These are phyloP conservation scores for Alternaria postmessia DNA, from an alignment of 2,329 filamentous ascomycete species.

Conservation along the genomic window DNA sequence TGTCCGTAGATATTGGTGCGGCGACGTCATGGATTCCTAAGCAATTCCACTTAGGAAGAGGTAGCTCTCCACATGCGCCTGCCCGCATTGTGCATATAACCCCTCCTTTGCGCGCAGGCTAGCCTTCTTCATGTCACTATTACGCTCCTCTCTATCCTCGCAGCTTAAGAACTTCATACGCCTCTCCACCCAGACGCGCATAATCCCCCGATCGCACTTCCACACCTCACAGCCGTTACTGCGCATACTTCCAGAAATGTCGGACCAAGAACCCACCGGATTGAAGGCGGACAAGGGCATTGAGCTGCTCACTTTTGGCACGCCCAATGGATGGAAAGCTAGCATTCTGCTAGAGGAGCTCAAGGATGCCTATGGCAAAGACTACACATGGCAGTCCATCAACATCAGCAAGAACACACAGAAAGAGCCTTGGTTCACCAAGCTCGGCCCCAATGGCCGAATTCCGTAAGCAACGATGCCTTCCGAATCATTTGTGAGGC, in stretches of 20 bases:
- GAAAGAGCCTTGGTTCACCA: slow-evolving; percentile 72
- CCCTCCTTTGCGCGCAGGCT: slow-evolving; percentile 29
- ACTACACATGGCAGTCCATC: slow-evolving; percentile 67
- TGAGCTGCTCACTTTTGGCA: slow-evolving; percentile 67
- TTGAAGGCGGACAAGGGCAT: slow-evolving; percentile 70
- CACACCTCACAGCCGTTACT: slow-evolving; percentile 29
- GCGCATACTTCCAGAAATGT: slow-evolving; percentile 34
- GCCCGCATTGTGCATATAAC: slow-evolving; percentile 26
- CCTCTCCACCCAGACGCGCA: slow-evolving; percentile 23
- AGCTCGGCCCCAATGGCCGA: slow-evolving; percentile 69
- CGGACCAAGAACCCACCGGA: slow-evolving; percentile 58
- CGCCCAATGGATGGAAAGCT: slow-evolving; percentile 62
- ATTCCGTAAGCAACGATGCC: slow-evolving; percentile 56
- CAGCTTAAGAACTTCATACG: slow-evolving; percentile 22
- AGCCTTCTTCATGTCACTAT: slow-evolving; percentile 29
- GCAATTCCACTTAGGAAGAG: slow-evolving; percentile 5
- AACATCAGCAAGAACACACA: slow-evolving; percentile 69
- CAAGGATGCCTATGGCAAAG: slow-evolving; percentile 67
- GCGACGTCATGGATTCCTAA: slow-evolving; percentile 26
- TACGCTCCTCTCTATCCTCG: slow-evolving; percentile 24
- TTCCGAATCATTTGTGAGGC: not conserved
- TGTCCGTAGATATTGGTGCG: not conserved
- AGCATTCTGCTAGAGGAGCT: slow-evolving; percentile 72
- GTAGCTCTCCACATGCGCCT: slow-evolving; percentile 3
- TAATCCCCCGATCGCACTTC: slow-evolving; percentile 21